Base-by-base conservation (phyloP, 2,329 filamentous ascomycete genomes). In the Coniosporium tulheliwenetii region DNA sequence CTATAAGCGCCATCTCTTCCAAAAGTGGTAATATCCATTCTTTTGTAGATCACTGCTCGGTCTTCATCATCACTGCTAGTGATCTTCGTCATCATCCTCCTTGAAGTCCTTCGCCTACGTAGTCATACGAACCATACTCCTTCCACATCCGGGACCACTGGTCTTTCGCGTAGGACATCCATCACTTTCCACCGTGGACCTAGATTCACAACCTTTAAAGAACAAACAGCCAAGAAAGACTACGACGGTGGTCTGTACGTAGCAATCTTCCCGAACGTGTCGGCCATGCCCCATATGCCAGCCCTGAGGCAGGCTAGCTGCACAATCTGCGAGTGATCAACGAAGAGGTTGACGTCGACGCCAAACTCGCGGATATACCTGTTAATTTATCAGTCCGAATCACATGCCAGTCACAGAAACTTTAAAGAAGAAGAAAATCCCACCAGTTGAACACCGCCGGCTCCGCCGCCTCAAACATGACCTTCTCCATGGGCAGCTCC, bases 391-490 rank as follows among this genome's bases (percentile, higher is more conserved):
- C 32, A 33, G 10, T 33, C 10, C 32, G 10, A 4, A 5, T 33
- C 14, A 26, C 19, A 37, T 33, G 13, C 32, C 32, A 33, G 5
- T 33, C 14, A n/a, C n/a, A 37, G 35, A 32, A 8, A 33, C 32
- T 8, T 33, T 8, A 12, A 12, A 12, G 10, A 39, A n/a, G 13
- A 13, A n/a, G 13, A 12, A 5, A 41, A 15, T 10, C 32, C 8
- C 32, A 41, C 47, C 48, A 74, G 43, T 71, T 73, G 43, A 71
- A 73, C 4, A 73, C 69, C 19, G 63, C 59, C 0, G 69, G 69
- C 38, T 75, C 69, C 1, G 69, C 71, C 5, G 70, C 70, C 52
- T 75, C 70, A 48, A 75, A 73, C 70, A 75, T 75, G 42, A 74
- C 66, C 14, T 63, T 66, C 44, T 74, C 69, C 9, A 56, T 45